Evolutionary conservation across 1,284 basidiomycete genomes (phyloP).

Genomic region (Malassezia caprae): DNA sequence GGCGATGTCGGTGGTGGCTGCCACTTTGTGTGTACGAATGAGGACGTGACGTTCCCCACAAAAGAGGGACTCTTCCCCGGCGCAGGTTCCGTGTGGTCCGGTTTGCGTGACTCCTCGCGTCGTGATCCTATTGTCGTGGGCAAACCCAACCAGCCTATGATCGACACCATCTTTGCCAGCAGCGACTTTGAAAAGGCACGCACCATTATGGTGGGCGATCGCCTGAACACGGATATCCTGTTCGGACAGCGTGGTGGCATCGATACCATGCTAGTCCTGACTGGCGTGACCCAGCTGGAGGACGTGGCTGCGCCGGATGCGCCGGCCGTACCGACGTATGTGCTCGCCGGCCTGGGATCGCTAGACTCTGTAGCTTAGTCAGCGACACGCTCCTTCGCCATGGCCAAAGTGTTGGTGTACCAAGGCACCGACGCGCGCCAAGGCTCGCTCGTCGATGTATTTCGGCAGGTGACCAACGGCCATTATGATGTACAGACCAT

Average conservation of each 20-base stretch:
- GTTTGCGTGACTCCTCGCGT: constrained; percentile 64
- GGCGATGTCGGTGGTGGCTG: constrained; percentile 62
- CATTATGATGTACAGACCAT: constrained; percentile 8
- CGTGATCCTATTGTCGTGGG: constrained; percentile 67
- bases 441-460: not conserved
- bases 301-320: constrained; percentile 54
- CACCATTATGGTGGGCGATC: constrained; percentile 90
- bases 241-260: constrained; percentile 81
- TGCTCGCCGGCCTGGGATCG: constrained; percentile 36
- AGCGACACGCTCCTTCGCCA: not conserved
- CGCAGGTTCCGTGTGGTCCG: constrained; percentile 70
- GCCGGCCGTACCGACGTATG: constrained; percentile 38
- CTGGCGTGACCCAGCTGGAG: constrained; percentile 54
- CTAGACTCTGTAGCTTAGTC: constrained; percentile 23
- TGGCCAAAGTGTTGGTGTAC: constrained; percentile 14
- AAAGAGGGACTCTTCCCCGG: constrained; percentile 68
- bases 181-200: constrained; percentile 57
- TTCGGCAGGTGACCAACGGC: not conserved
- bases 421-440: not conserved
- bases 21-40: constrained; percentile 83
- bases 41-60: constrained; percentile 78
- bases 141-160: constrained; percentile 81
- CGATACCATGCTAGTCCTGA: constrained; percentile 78
- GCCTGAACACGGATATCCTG: constrained; percentile 84
- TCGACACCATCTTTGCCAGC: constrained; percentile 90